Conservation (phyloP, 208 protist genomes). For the Tritrichomonas musculus region DNA sequence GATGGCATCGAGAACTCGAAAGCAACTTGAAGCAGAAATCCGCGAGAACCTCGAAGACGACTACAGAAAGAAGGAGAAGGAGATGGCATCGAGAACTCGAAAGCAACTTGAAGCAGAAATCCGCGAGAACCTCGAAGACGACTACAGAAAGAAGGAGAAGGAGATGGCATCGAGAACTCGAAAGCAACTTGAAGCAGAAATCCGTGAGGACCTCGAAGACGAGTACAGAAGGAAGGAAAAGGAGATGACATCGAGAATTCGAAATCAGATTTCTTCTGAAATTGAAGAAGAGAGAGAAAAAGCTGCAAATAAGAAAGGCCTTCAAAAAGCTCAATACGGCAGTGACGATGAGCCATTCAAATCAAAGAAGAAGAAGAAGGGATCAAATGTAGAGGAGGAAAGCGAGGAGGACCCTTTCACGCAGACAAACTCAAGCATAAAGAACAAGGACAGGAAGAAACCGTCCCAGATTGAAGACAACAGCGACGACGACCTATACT, state of each 20-base stretch:
- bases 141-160: not conserved
- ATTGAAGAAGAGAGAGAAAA: not conserved
- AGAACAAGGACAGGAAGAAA: too few species aligned
- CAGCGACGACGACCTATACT: too few species aligned
- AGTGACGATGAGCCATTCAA: not conserved
- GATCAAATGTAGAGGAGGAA: too few species aligned
- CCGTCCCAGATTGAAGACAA: too few species aligned
- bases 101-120: not conserved
- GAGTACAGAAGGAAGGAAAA: not conserved
- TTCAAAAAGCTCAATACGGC: not conserved
- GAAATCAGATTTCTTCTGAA: not conserved
- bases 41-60: not conserved
- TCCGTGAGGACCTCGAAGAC: not conserved
- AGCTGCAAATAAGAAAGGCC: not conserved
- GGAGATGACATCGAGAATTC: not conserved
- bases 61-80: not conserved
- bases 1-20: not conserved
- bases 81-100: not conserved
- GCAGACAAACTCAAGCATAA: too few species aligned
- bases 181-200: not conserved
- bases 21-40: not conserved
- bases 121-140: not conserved
- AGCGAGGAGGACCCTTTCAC: too few species aligned
- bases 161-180: not conserved
- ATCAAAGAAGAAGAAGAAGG: too few species aligned